A percentile compares a stretch with the other conserved stretches of the same genome.
Conservation (phyloP, 129 eudicot genomes). For the carrot (Daucus carota) region DH1_v3.0 NC_030388.2:23527001-23527500, state of each 20-base stretch:
- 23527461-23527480: not conserved
- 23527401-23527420: constrained; percentile 46
- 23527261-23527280: constrained; percentile 27
- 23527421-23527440: constrained; percentile 29
- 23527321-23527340: constrained; percentile 33
- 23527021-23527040: not conserved
- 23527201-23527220: constrained; percentile 30
- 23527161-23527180: constrained; percentile 23
- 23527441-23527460: not conserved
- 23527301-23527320: constrained; percentile 36
- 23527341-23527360: constrained; percentile 37
- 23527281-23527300: constrained; percentile 32
- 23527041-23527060: not conserved
- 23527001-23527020: not conserved
- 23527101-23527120: not conserved
- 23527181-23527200: constrained; percentile 27
- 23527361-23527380: constrained; percentile 32
- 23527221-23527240: not conserved
- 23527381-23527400: constrained; percentile 42
- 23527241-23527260: constrained; percentile 43
- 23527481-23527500: constrained; percentile 25
- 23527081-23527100: too few species aligned
- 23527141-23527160: constrained; percentile 39
- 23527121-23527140: constrained; percentile 29
- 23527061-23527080: too few species aligned